Evolutionary conservation across 371 early-diverging fungal genomes (phyloP), one percentile per base, ranked within the genome.

Genomic region (Blastocladiella emersonii): DNA sequence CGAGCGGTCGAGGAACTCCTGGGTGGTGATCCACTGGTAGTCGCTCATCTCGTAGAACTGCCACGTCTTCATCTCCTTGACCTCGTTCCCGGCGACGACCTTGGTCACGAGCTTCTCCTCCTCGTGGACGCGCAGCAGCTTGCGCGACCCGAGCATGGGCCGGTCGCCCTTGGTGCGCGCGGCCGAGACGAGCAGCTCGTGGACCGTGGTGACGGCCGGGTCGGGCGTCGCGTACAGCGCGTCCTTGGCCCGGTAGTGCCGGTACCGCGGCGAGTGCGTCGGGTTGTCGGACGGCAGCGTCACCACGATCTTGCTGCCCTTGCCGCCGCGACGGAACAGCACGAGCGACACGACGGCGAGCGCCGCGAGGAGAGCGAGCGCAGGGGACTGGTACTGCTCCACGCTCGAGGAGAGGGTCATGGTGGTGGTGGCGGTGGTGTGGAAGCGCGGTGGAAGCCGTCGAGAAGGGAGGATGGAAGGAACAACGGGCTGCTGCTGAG

Each of bases 61-160:
- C 91, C 91, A 93, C 25, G 68, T 82, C 70, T 91, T 91, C 61
- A 63, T 83, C 67, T 88, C 86, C 64, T 72, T 83, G 32, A 68
- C 76, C 64, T 83, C 81, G 25, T 74, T 78, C 44, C 82, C 88
- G 56, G 77, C 74, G 44, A 83, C 78, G 30, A 76, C 72, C 69
- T 86, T 87, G 41, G 74, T 78, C 56, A 92, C 74, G 59, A 85
- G 79, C 76, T 90, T 90, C 56, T 83, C 80, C 69, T 92, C 91
- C 63, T 85, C 83, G 61, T 87, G 65, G 51, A 80, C 74, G 34
- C 79, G 71, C 56, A 84, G 76, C 60, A 89, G 60, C 53, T 74
- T 68, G 60, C 93, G 85, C 56, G 77, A 76, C 36, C 90, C 91
- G 65, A 91, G 79, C 7, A 77, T 78, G 43, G 64, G 63, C 56